Evolutionary conservation across 2,329 filamentous ascomycete genomes (phyloP), one percentile per base, ranked within the genome.

Genomic region (Trichophyton verrucosum): DNA sequence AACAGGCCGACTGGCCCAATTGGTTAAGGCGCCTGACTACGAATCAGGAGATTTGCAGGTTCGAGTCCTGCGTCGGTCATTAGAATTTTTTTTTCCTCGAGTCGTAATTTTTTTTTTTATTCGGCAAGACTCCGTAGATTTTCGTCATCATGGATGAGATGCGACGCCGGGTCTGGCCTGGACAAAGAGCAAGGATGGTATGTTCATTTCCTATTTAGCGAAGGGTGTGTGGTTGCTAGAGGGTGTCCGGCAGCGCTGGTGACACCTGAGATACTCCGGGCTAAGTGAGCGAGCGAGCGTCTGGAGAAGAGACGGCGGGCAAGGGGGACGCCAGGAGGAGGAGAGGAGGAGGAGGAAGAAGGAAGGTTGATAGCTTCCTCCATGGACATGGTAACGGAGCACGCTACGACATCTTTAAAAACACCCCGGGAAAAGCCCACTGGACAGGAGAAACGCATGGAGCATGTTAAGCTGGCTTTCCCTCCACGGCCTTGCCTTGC

Each of bases 11-110:
- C 49, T 55, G 49, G 49, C 49, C 49, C 49, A 55, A 55, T 55
- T 55, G 49, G 49, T 55, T 36, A 55, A 55, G 49, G 49, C 49
- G 49, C 49, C 49, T 55, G 49, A 30, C 49, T 55, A 55, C 49
- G 49, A 55, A 55, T 30, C 49, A 55, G 49, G 49, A 55, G 24
- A 33, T 55, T 47, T 53, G 49, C 49, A 55, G 49, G 49, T 55
- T 55, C 49, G 49, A 55, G 49, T 55, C 49, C 49, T 55, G 49
- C 49, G 49, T 55, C 30, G 49, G 49, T 55, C 49, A 55, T 22
- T 8, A 27, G 1, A 4, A 17, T 55, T 55, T 30, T 55, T 55
- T 7, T 30, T 20, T 20, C n/a, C n/a, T 20, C 20, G 20, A 2
- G 20, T 20, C 20, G 20, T 20, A 20, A 20, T 55, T 55, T 4